Percentiles rank a stretch among this genome's conserved stretches.
These are phyloP conservation scores for Herpetospermum pedunculosum DNA, from an alignment of 306 rosid species.

Conservation along the genomic window DNA sequence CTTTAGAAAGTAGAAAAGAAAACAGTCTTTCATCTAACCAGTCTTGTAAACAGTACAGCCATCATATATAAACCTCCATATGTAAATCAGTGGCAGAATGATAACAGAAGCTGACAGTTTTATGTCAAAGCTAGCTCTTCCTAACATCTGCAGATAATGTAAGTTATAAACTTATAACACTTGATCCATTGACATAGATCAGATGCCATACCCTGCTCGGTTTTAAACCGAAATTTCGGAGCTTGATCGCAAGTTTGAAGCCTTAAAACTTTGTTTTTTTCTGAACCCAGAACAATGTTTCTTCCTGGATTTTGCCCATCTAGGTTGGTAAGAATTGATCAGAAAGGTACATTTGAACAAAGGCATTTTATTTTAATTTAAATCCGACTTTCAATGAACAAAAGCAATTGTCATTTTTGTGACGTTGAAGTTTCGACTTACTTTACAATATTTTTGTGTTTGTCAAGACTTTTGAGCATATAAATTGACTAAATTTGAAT, in stretches of 20 bases:
- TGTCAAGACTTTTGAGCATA: background rate
- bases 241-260: background rate
- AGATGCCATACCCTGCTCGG: background rate
- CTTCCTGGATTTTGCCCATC: background rate
- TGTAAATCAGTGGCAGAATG: background rate
- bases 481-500: background rate
- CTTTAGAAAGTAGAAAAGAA: background rate
- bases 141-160: background rate
- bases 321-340: background rate
- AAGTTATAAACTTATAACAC: background rate
- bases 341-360: background rate
- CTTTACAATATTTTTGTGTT: background rate
- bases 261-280: background rate
- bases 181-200: background rate
- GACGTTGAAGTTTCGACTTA: background rate
- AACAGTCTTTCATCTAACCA: background rate
- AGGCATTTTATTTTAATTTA: background rate
- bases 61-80: background rate
- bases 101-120: background rate
- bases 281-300: background rate
- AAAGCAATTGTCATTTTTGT: background rate
- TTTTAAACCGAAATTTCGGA: background rate
- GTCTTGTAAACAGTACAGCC: constrained; percentile 7
- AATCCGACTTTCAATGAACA: background rate
- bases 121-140: background rate